These are phyloP conservation scores for Eimeria tenella DNA, from an alignment of 169 alveolate species.

Conservation along the genomic window DNA sequence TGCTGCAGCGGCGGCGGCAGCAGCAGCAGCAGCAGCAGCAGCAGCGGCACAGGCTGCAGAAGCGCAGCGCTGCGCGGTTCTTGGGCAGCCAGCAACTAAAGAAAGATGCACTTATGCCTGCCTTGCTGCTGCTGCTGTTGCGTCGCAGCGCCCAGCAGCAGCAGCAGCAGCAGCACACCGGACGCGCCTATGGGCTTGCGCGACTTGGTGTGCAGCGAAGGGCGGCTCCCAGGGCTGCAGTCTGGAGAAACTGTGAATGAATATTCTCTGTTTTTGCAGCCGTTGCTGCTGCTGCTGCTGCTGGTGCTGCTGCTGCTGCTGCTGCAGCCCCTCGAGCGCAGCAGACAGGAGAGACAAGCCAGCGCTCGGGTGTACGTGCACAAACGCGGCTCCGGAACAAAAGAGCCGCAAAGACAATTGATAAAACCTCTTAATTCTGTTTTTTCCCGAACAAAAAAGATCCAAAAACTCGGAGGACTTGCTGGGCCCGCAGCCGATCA, in stretches of 20 bases:
- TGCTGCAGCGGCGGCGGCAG: neutral
- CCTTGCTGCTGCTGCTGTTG: neutral
- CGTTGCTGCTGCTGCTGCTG: neutral
- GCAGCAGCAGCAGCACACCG: neutral
- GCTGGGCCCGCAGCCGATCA: constrained; percentile 27
- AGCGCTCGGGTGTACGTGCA: constrained; percentile 29
- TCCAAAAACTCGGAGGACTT: neutral
- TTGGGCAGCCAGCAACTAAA: neutral
- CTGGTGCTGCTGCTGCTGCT: constrained; percentile 6
- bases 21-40: neutral
- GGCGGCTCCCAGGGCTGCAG: neutral
- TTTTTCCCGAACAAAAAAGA: neutral
- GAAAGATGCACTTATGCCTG: neutral
- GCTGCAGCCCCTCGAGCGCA: constrained; percentile 33
- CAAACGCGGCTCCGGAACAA: neutral
- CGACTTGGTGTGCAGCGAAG: neutral
- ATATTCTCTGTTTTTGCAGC: neutral
- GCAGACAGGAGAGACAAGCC: constrained; percentile 8
- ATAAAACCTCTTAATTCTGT: neutral
- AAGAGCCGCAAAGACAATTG: neutral
- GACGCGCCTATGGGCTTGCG: neutral
- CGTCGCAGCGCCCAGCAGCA: neutral
- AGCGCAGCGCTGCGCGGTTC: neutral
- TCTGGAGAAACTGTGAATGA: neutral
- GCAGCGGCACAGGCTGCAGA: neutral